phyloP scores from a whole-genome alignment of 352 stramenopile genomes.

The Phytophthora sp. region DNA sequence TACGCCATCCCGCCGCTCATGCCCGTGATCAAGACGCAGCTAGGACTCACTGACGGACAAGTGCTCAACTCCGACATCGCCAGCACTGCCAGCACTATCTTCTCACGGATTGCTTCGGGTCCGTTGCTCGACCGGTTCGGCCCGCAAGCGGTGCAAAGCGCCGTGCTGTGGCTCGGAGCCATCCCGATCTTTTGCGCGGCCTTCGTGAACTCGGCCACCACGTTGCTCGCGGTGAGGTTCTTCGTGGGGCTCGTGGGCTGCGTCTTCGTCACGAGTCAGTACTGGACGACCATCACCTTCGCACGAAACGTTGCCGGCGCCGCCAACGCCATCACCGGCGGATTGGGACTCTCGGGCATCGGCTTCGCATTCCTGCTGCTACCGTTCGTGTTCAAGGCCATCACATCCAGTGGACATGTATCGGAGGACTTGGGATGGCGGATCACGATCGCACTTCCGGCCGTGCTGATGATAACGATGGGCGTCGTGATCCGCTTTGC shows the following conservation, averaged over 20 bases:
- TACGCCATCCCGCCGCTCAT: conserved; percentile 96
- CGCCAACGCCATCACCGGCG: conserved; percentile 92
- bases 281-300: conserved; percentile 96
- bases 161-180: conserved; percentile 81
- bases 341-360: conserved; percentile 94
- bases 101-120: conserved; percentile 92
- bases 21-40: conserved; percentile 86
- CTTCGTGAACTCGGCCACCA: conserved; percentile 80
- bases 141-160: conserved; percentile 81
- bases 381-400: conserved; percentile 85
- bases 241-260: conserved; percentile 95
- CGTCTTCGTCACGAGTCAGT: conserved; percentile 95
- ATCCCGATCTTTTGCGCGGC: conserved; percentile 89
- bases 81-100: conserved; percentile 91
- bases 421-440: conserved; percentile 91
- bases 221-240: conserved; percentile 90
- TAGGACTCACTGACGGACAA: conserved; percentile 87
- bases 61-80: conserved; percentile 94
- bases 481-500: conserved; percentile 75
- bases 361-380: conserved; percentile 91
- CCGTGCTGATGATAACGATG: conserved; percentile 82
- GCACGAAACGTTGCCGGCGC: conserved; percentile 93
- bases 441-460: conserved; percentile 91
- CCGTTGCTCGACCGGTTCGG: conserved; percentile 94
- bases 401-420: conserved; percentile 60